Conservation (phyloP, 2,329 filamentous ascomycete species). For the Cytospora leucostoma region DNA sequence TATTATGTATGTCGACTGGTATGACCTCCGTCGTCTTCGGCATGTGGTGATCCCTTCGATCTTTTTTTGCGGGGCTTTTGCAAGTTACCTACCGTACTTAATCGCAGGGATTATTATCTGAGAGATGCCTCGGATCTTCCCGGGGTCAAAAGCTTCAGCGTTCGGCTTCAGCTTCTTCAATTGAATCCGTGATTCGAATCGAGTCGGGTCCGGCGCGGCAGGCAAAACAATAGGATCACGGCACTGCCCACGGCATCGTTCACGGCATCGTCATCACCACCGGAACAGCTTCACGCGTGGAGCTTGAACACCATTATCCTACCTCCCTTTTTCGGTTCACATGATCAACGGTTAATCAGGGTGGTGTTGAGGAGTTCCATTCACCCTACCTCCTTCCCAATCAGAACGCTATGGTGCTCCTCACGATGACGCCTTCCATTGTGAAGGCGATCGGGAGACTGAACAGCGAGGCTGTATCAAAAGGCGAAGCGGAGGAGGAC, state of each 20-base stretch:
- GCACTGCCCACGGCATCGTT: too few species aligned
- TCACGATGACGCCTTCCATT: constrained; percentile 73
- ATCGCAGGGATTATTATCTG: too few species aligned
- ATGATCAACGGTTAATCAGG: background rate
- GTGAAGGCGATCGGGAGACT: constrained; percentile 59
- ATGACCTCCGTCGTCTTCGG: background rate
- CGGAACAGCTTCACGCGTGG: too few species aligned
- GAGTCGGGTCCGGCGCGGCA: too few species aligned
- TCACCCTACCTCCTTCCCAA: background rate
- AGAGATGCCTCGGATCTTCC: too few species aligned
- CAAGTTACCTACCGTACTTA: too few species aligned
- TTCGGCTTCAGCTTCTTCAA: constrained; percentile 13
- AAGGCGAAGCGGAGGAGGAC: constrained; percentile 2
- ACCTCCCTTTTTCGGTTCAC: too few species aligned
- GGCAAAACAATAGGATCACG: too few species aligned
- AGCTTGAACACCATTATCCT: background rate
- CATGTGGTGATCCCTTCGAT: constrained; percentile 22
- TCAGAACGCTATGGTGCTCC: constrained; percentile 63
- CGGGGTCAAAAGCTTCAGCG: too few species aligned
- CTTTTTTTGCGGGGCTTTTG: constrained; percentile 17
- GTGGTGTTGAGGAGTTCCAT: background rate
- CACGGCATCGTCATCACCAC: too few species aligned
- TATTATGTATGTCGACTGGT: background rate
- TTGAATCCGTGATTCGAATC: too few species aligned
- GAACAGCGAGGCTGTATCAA: constrained; percentile 27